Conservation (phyloP, 208 protist genomes). For the Crithidia thermophila region DNA sequence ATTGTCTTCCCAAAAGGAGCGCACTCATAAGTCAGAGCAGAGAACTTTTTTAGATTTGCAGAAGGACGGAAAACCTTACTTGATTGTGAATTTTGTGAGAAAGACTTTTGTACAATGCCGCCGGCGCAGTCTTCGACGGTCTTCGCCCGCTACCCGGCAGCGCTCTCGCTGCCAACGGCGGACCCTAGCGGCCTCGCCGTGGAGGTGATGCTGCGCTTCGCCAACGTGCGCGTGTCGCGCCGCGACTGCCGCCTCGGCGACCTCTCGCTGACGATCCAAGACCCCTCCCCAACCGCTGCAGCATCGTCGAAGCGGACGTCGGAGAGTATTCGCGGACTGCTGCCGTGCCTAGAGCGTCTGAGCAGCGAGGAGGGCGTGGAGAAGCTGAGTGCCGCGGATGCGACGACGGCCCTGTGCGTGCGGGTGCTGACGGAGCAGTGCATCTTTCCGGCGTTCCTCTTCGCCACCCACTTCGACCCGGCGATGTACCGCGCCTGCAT, state of each 20-base stretch:
- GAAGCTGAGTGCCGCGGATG: constrained; percentile 32
- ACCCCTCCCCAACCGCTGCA: neutral
- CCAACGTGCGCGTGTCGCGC: constrained; percentile 43
- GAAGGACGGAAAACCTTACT: too few relatives aligned
- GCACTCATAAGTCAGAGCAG: too few relatives aligned
- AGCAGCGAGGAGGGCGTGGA: constrained; percentile 36
- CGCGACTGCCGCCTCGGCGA: constrained; percentile 36
- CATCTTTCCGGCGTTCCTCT: constrained; percentile 83
- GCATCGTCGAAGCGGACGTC: neutral
- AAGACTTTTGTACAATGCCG: too few relatives aligned
- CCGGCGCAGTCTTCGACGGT: constrained; percentile 14
- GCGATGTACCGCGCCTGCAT: constrained; percentile 47
- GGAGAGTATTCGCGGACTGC: constrained; percentile 36
- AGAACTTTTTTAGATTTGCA: too few relatives aligned
- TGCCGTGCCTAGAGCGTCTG: constrained; percentile 46
- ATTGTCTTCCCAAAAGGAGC: too few relatives aligned
- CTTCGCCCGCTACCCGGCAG: constrained; percentile 31
- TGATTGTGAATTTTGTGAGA: too few relatives aligned
- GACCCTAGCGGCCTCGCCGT: constrained; percentile 75
- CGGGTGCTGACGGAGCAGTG: constrained; percentile 49
- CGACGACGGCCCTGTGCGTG: constrained; percentile 44
- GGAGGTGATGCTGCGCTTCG: constrained; percentile 70
- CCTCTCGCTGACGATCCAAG: constrained; percentile 35
- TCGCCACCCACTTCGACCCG: constrained; percentile 62
- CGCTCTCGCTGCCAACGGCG: constrained; percentile 63